Base-by-base conservation (phyloP, 2,329 filamentous ascomycete species). In the Sclerotiophoma versabilis region DNA sequence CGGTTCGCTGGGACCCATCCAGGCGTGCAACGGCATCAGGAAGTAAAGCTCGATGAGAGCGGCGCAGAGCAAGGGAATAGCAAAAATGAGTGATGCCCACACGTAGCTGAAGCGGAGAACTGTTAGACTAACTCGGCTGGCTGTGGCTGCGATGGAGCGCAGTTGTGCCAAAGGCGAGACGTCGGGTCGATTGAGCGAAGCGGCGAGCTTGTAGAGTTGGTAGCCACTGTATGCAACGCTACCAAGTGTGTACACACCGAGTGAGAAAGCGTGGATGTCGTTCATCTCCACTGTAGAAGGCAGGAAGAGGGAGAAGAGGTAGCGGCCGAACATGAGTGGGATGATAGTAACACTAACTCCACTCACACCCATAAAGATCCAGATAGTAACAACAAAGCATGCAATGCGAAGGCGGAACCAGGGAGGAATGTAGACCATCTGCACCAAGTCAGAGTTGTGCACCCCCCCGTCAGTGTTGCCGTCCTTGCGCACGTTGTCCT, bases 251-350 rank as follows among this genome's bases (percentile, higher is more conserved):
- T 96, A 96, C 33, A 96, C 83, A 12, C 95, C 95, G 25, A 95
- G 87, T 46, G 92, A 96, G 73, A 97, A 96, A 11, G 95, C 93
- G 68, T 99, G 98, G 22, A 99, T 90, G 73, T 99, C 95, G 75
- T 98, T 99, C 70, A 93, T 89, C 57, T 90, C 67, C 7, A 74
- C 65, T 1, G 65, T 83, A 0, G 81, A 77, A 4, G 92, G 91
- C 34, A 96, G 85, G 27, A 93, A 77, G 23, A 83, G 78, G 39
- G 87, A 86, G 70, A 97, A 90, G 57, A 98, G 82, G 52, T 82
- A 83, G 23, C 95, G 89, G 2, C 95, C 95, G 69, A 96, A 86
- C 6, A 96, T 81, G 4, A 99, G 83, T 0, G 95, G 96, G 0
- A 96, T 78, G 57, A 99, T 88, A 1, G 95, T 97, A 58, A 91